These are phyloP conservation scores for Mucor saturninus DNA, from an alignment of 371 early-diverging fungal species.

Conservation along the genomic window DNA sequence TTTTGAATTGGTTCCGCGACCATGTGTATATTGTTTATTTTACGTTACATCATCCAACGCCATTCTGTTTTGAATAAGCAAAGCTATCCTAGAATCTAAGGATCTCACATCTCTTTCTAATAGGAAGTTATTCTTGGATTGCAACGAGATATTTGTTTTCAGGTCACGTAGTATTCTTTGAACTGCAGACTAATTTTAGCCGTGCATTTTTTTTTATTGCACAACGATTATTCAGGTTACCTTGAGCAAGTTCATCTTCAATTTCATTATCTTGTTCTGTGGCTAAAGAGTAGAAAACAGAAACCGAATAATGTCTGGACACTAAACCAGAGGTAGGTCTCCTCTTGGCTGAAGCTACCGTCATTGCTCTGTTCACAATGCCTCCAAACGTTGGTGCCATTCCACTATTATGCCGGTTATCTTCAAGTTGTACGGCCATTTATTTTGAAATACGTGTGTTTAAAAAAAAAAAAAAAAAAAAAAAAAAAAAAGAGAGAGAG, in stretches of 20 bases:
- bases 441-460: neutral
- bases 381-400: neutral
- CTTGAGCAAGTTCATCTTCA: slow-evolving; percentile 86
- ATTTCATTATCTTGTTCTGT: slow-evolving; percentile 94
- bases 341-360: slow-evolving; percentile 48
- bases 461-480: neutral
- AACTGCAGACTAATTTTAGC: slow-evolving; percentile 45
- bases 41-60: slow-evolving; percentile 74
- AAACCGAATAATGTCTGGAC: slow-evolving; percentile 80
- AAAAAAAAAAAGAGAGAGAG: neutral
- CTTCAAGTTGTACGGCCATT: slow-evolving; percentile 1
- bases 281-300: slow-evolving; percentile 88
- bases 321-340: slow-evolving; percentile 19
- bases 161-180: slow-evolving; percentile 84
- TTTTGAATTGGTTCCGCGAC: neutral
- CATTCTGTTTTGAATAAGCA: slow-evolving; percentile 93
- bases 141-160: slow-evolving; percentile 85
- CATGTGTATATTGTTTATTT: neutral
- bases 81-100: slow-evolving; percentile 88
- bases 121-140: slow-evolving; percentile 95
- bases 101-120: slow-evolving; percentile 93
- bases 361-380: slow-evolving; percentile 45
- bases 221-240: slow-evolving; percentile 18
- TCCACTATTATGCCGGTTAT: slow-evolving; percentile 1
- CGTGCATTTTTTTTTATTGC: neutral